Base-by-base conservation (phyloP, 208 protist genomes). In the Trypanosoma caninum region DNA sequence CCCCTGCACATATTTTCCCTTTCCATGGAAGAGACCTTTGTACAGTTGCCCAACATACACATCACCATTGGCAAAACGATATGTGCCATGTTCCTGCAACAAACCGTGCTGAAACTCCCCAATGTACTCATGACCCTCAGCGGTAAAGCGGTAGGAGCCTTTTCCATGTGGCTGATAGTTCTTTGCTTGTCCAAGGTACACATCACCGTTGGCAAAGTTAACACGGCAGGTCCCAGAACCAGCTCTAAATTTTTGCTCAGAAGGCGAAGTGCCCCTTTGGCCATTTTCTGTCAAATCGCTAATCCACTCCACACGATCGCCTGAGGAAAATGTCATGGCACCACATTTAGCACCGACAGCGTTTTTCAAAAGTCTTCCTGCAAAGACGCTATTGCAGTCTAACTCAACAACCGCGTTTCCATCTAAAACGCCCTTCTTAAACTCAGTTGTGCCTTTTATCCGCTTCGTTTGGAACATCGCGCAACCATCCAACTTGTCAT, bases 241-340 rank as follows among this genome's bases (percentile, higher is more conserved):
- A 16, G 13, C 38, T 27, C 11, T 27, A 34, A 25, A 18, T 9
- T 33, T 37, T 8, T 7, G 9, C 9, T 18, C 4, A 23, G 2
- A 2, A 18, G n/a, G 10, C 3, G 45, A 23, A 42, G 8, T 20
- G 7, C 25, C 34, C 34, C 3, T 31, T 62, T 23, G 2, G 1
- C 18, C n/a, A 25, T 30, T 18, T 16, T 5, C 22, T 35, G 2
- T 5, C 31, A 31, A 31, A 23, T 60, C 41, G 10, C 31, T 3
- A 16, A 78, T 56, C 80, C 84, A 87, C 61, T 87, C 79, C 3
- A 91, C 62, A 35, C 72, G 72, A 59, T 87, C 83, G 6, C 74
- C 71, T 14, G 69, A 72, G 0, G 70, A 46, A 27, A 87, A 66
- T 28, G 72, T 67, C 3, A 87, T 50, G 31, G 58, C 76, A 51